Evolutionary conservation across 148 eudicot genomes (phyloP), one percentile per base, ranked within the genome.

Genomic region (Spergularia bocconei): DNA sequence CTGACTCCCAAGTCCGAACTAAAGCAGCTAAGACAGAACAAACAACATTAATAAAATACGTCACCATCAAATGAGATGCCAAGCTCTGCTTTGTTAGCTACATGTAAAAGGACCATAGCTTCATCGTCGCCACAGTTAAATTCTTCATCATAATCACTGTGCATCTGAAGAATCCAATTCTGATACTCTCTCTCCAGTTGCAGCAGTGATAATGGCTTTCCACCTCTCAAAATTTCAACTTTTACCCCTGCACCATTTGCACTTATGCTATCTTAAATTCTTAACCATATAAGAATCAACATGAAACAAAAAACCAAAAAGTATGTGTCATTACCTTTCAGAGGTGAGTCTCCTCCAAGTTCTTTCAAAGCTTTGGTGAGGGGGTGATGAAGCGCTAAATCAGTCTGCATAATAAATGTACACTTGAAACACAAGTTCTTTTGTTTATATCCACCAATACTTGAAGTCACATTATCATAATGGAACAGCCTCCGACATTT

Each of bases 91-190:
- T 75, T 86, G 79, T 87, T 82, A 60, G 77, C 60, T 48, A 83
- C 75, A 53, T 13, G 62, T 44, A 87, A 53, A 39, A 90, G 76
- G 70, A 79, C 16, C 52, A 81, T 61, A 62, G 90, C 85, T 74
- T 87, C 81, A 82, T 90, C 92, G 25, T 72, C 84, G 15, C 92
- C 91, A n/a, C 75, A 66, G 47, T 79, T 83, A 58, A 78, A 71
- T 74, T 90, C 95, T 58, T 85, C 89, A 79, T 92, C 95, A 63
- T 88, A 88, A 23, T 41, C 39, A 55, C 79, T 79, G 78, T 92
- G 97, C 92, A 92, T 87, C 50, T 84, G 78, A 29, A 76, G 47
- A 50, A 92, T 74, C 97, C 97, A 92, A 63, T 83, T 83, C 47
- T 84, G 86, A 76, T 88, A 92, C 17, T 71, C 86, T 82, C 77